phyloP scores from a whole-genome alignment of 225 moss, liverwort and hornwort species.

The Antitrichia curtipendula region DNA sequence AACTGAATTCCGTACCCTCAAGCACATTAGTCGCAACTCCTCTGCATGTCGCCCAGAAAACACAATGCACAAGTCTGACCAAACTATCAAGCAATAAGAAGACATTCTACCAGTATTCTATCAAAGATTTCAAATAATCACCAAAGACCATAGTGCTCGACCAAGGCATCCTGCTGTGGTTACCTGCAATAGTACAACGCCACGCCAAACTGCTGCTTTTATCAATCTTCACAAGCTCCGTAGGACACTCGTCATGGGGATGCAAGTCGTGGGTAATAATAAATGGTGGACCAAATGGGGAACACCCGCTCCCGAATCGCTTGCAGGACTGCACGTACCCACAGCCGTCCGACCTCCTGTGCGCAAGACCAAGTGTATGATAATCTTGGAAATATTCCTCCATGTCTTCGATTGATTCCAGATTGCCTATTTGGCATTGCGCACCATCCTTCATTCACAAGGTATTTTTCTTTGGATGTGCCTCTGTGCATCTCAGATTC shows the following conservation, averaged over 20 bases:
- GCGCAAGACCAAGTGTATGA: background rate
- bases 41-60: background rate
- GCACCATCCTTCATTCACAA: background rate
- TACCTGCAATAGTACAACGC: constrained; percentile 4
- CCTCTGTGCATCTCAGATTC: background rate
- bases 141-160: background rate
- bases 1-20: background rate
- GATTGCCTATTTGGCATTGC: background rate
- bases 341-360: background rate
- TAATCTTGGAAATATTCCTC: background rate
- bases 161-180: background rate
- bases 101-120: background rate
- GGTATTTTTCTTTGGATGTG: background rate
- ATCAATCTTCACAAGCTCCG: constrained; percentile 2
- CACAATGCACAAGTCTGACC: background rate
- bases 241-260: background rate
- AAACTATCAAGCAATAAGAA: background rate
- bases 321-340: background rate
- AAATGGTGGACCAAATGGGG: background rate
- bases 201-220: background rate
- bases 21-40: background rate
- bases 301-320: background rate
- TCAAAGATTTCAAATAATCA: background rate
- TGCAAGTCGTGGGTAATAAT: background rate
- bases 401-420: background rate